Conservation (phyloP, 108 stramenopile genomes). For the Schizochytrium sp. region DNA sequence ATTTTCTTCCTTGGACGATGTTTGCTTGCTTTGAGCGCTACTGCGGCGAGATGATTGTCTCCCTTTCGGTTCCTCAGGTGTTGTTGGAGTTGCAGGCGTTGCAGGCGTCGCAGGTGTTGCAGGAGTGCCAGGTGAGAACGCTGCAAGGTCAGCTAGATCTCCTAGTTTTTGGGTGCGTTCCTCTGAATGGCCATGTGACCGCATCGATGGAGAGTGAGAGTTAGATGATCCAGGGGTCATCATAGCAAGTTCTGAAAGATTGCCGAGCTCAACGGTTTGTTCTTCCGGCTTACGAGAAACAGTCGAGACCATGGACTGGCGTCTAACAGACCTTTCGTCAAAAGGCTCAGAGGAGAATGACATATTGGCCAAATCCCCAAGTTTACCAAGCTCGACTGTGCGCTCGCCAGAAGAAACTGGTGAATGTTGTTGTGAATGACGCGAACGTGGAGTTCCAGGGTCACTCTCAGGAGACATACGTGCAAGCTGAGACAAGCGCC, state of each 20-base stretch:
- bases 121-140: not conserved
- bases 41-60: not conserved
- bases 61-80: not conserved
- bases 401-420: not conserved
- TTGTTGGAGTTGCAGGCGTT: not conserved
- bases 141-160: not conserved
- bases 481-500: too few relatives aligned
- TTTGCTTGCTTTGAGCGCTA: too few relatives aligned
- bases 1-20: too few relatives aligned
- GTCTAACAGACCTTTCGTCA: too few relatives aligned
- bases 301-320: too few relatives aligned
- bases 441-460: not conserved
- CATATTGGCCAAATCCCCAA: too few relatives aligned
- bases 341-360: too few relatives aligned
- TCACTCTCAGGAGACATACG: too few relatives aligned
- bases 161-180: not conserved
- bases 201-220: not conserved
- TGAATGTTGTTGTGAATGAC: not conserved
- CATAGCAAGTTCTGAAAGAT: slow-evolving; percentile 24
- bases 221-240: slow-evolving; percentile 15
- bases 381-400: not conserved
- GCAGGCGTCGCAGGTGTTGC: not conserved
- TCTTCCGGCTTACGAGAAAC: not conserved
- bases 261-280: slow-evolving; percentile 39
- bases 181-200: not conserved